These are phyloP conservation scores for Achaetomiella virescens DNA, from an alignment of 495 filamentous ascomycete species.

Conservation along the genomic window DNA sequence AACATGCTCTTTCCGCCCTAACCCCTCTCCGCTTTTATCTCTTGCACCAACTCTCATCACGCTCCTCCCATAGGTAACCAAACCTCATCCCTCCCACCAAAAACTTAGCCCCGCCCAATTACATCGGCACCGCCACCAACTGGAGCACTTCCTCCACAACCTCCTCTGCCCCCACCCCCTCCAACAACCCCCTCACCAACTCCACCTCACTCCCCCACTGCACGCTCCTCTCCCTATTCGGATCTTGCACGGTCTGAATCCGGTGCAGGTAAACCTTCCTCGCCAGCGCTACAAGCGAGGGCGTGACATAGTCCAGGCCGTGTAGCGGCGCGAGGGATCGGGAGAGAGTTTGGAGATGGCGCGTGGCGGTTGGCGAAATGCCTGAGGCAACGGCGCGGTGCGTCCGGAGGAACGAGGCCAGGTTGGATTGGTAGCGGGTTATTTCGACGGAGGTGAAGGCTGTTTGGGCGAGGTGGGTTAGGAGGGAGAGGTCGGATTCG, in stretches of 20 bases:
- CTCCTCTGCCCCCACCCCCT: conserved; percentile 63
- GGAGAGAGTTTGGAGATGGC: conserved; percentile 62
- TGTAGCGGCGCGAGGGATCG: conserved; percentile 77
- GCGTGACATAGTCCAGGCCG: conserved; percentile 72
- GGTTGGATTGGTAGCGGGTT: conserved; percentile 73
- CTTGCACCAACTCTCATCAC: background rate
- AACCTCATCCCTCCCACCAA: background rate
- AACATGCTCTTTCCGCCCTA: background rate
- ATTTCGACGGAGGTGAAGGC: conserved; percentile 52
- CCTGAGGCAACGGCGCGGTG: conserved; percentile 70
- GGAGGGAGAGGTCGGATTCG: conserved; percentile 34
- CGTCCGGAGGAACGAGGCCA: conserved; percentile 75
- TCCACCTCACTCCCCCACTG: conserved; percentile 82
- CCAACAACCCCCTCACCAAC: conserved; percentile 59
- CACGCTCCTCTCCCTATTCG: conserved; percentile 75
- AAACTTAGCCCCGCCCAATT: conserved; percentile 34
- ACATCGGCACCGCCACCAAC: conserved; percentile 57
- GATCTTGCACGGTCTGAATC: conserved; percentile 54
- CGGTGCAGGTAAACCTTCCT: conserved; percentile 86
- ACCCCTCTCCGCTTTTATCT: background rate
- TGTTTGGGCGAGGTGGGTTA: conserved; percentile 27
- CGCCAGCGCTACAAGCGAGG: conserved; percentile 75
- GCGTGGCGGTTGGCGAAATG: conserved; percentile 70
- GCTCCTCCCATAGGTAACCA: background rate
- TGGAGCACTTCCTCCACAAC: conserved; percentile 79